Base-by-base conservation (phyloP, 805 yeast genomes). In the Saccharomycopsis microspora region DNA sequence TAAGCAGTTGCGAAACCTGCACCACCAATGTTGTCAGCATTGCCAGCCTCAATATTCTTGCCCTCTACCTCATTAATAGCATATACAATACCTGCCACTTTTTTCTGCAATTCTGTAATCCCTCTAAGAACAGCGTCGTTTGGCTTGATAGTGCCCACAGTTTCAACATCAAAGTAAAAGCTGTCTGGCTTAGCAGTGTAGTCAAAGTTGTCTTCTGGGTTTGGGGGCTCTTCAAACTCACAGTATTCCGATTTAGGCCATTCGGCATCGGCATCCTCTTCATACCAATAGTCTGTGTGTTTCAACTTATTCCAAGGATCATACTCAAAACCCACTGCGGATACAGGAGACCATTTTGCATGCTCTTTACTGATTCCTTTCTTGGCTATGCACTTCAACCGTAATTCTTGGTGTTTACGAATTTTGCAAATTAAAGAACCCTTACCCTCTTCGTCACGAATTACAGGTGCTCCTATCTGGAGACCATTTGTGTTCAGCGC, bases 241-340 rank as follows among this genome's bases (percentile, higher is more conserved):
- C 94, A 79, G 65, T 93, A 90, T 55, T 76, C 76, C 39, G 86
- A 76, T 54, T 74, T 74, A 36, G 99, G 98, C 99, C 99, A 93
- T 69, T 93, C 99, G 42, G 72, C 76, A 38, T 78, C 86, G 34
- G 85, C 83, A 60, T 80, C 84, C 53, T 80, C 90, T 66, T 93
- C 98, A 63, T 83, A 86, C 99, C 99, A 93, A 61, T 76, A 85
- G 58, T 88, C 96, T 0, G 98, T 93, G 63, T 93, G 98, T 61
- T 85, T 82, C 58, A 93, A 73, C 66, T 90, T 93, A 67, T 93
- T 93, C 94, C 96, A 90, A n/a, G 99, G 98, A 60, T 90, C 98
- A 61, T 90, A 90, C 64, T 90, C 98, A 59, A 90, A 90, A 19
- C 95, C 97, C 47, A 90, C 76, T 28, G 97, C 97, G 0, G 97